A percentile compares a stretch with the other conserved stretches of the same genome.
These are phyloP conservation scores for Phytophthora lateralis DNA, from an alignment of 352 stramenopile species.

Conservation along the genomic window DNA sequence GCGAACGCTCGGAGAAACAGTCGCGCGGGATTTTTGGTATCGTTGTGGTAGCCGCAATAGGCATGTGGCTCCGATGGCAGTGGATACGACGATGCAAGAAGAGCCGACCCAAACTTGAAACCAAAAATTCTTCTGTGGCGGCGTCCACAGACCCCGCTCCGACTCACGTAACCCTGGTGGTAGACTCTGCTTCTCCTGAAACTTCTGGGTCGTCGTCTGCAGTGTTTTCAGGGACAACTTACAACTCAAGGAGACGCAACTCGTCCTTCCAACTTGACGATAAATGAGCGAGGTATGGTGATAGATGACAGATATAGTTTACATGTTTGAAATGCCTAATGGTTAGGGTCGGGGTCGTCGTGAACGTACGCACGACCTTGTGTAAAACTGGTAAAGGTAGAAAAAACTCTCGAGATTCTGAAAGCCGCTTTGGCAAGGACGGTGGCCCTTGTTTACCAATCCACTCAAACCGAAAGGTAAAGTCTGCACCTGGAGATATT, in stretches of 20 bases:
- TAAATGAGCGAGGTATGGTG: constrained; percentile 19
- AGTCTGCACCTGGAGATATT: no score
- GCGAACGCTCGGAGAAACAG: constrained; percentile 29
- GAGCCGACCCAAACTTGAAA: constrained; percentile 29
- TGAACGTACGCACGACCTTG: no score
- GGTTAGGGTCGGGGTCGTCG: not conserved
- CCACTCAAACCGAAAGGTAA: no score
- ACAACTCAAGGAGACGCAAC: constrained; percentile 36
- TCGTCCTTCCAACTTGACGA: constrained; percentile 44
- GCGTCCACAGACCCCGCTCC: constrained; percentile 7
- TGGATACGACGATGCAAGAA: constrained; percentile 36
- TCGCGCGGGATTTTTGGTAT: constrained; percentile 27
- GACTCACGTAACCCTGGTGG: constrained; percentile 28
- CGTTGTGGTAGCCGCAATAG: constrained; percentile 25
- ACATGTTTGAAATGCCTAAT: constrained; percentile 18
- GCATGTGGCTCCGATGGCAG: constrained; percentile 39
- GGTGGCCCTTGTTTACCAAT: no score
- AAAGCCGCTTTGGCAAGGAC: no score
- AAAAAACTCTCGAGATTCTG: no score
- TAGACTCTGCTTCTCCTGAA: constrained; percentile 29
- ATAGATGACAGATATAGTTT: constrained; percentile 17
- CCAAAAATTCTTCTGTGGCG: constrained; percentile 20
- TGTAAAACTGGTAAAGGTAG: no score
- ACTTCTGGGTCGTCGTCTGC: constrained; percentile 30
- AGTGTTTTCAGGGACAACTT: constrained; percentile 31